These are phyloP conservation scores for Agarophyton chilense DNA, from an alignment of 23 red algal genomes.

Conservation along the genomic window DNA sequence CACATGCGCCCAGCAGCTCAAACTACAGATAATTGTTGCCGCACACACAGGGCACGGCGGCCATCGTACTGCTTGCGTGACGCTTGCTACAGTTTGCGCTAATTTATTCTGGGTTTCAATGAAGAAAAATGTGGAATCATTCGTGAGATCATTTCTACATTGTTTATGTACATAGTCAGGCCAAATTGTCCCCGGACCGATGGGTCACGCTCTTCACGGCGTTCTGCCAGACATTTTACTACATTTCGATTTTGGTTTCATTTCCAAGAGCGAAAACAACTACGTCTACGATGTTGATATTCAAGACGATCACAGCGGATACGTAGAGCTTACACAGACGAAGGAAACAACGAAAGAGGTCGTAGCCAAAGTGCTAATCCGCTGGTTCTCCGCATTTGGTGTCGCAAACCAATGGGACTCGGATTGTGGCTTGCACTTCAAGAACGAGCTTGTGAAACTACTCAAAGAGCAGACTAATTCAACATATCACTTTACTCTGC, in stretches of 20 bases:
- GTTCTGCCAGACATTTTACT: constrained; percentile 4
- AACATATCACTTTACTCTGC: constrained; percentile 40
- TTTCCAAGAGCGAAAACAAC: neutral
- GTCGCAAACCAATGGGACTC: neutral
- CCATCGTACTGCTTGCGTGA: constrained; percentile 13
- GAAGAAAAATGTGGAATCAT: constrained; percentile 4
- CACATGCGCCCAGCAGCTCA: neutral
- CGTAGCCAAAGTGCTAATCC: neutral
- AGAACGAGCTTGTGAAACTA: neutral
- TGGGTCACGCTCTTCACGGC: neutral
- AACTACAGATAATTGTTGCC: constrained; percentile 16
- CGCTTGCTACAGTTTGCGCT: neutral
- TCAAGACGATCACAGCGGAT: constrained; percentile 29
- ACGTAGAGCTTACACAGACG: neutral
- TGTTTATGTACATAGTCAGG: neutral
- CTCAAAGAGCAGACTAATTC: neutral
- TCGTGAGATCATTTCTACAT: constrained; percentile 34
- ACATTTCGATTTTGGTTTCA: constrained; percentile 35
- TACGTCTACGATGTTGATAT: neutral
- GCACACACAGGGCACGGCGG: constrained; percentile 37
- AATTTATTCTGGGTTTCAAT: constrained; percentile 23
- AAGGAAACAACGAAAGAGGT: neutral
- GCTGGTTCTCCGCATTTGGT: constrained; percentile 1
- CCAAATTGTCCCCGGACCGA: neutral
- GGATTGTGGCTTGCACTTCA: constrained; percentile 18